Evolutionary conservation across 2,329 filamentous ascomycete species (phyloP), one percentile per base, ranked within the genome.

Genomic region (Aaosphaeria arxii): DNA sequence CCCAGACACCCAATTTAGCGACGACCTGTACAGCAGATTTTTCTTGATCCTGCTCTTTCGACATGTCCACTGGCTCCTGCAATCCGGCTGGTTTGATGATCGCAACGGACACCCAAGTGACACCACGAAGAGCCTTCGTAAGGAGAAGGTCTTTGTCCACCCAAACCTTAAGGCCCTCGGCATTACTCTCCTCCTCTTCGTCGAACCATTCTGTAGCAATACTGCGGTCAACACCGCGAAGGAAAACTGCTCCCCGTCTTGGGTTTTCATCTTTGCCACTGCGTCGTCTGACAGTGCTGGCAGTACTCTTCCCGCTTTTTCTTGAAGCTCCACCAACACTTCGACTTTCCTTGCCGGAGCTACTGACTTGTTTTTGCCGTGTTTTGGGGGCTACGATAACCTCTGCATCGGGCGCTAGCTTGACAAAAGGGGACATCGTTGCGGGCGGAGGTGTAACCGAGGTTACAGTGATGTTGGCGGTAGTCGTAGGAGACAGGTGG

Each of bases 331-430:
- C 90, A 0, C 86, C 81, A 6, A 91, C 87, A 64, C 91, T 96
- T 49, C 87, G 80, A 63, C 82, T 90, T 57, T 95, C 90, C 35
- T 84, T 82, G n/a, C 77, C 82, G 30, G 74, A 72, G 50, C 74
- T 79, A 47, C 85, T 82, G 4, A 83, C 76, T 32, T 79, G 74
- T 67, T 89, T 91, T 39, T 87, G 79, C 47, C 92, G 83, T 29
- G 86, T 87, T 74, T 99, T 99, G 1, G 94, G 94, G 4, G 94
- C 94, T 51, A 99, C 94, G 55, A 97, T 95, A 43, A 99, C 91
- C 71, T 99, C 94, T 24, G 92, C 92, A 66, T 97, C 91, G 0
- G 91, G 88, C 0, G 89, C 88, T 44, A 99, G 89, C 71, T 96
- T 97, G 29, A 89, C 90, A 66, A 99, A 99, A 0, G 89, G 80